A percentile compares a stretch with the other conserved stretches of the same genome.
Evolutionary conservation across 2,329 filamentous ascomycete genomes (phyloP).

Genomic region (Neonectria neomacrospora): DNA sequence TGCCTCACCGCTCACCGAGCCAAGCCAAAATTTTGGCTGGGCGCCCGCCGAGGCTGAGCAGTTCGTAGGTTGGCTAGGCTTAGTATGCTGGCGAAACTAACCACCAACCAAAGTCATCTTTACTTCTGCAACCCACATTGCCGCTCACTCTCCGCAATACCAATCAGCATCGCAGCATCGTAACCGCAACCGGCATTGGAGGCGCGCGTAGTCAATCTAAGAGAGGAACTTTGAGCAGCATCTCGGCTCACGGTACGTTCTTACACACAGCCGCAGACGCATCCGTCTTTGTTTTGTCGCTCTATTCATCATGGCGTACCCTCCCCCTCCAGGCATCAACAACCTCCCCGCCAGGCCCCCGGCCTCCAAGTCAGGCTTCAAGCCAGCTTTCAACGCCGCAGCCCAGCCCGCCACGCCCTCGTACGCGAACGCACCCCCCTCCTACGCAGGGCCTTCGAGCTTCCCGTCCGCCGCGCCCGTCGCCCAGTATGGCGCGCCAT

Average conservation of each 20-base stretch:
- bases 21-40: conserved; percentile 17
- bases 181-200: conserved; percentile 9
- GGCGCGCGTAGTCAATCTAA: background rate
- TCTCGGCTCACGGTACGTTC: conserved; percentile 64
- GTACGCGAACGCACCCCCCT: conserved; percentile 47
- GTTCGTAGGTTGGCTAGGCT: background rate
- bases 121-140: conserved; percentile 22
- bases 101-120: conserved; percentile 4
- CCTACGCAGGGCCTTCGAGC: conserved; percentile 46
- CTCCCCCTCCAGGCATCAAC: conserved; percentile 79
- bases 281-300: conserved; percentile 36
- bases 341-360: conserved; percentile 81
- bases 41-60: conserved; percentile 32
- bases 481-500: conserved; percentile 58
- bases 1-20: conserved; percentile 23
- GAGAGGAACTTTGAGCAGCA: conserved; percentile 50
- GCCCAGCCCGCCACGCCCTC: conserved; percentile 52
- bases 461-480: conserved; percentile 51
- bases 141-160: conserved; percentile 11
- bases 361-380: conserved; percentile 61
- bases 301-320: conserved; percentile 84
- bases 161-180: conserved; percentile 6
- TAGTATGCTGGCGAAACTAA: conserved; percentile 25
- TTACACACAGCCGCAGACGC: conserved; percentile 40
- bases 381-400: conserved; percentile 61